Base-by-base conservation (phyloP, 2,329 filamentous ascomycete species). In the Thelonectria blattea region DNA sequence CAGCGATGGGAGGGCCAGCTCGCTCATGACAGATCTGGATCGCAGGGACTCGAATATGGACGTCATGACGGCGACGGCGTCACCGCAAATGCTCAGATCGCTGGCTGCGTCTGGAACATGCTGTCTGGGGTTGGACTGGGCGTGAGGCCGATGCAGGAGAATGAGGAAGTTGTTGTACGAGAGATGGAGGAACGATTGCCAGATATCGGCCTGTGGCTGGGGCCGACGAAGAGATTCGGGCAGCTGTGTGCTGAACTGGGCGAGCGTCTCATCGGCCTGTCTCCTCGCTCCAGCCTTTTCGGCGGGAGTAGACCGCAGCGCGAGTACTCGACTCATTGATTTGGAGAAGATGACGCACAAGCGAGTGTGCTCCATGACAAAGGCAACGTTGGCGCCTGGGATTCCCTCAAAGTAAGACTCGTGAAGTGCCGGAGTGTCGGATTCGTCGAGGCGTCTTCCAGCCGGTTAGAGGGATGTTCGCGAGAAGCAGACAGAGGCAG, bases 281-380 rank as follows among this genome's bases (percentile, higher is more conserved):
- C 63, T 66, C 1, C 71, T 73, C 3, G 73, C 71, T 30, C 66
- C 64, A n/a, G 56, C 61, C 20, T 67, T 69, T 20, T 71, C 72
- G 6, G 66, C 60, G 24, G 60, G 54, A n/a, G 69, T 64, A 24
- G 66, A 56, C 45, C 64, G 53, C n/a, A 71, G 45, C 9, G 70
- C 63, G 17, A 70, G 67, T n/a, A 72, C 64, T 27, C 63, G 54
- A 30, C 63, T 66, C 69, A 74, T 73, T 2, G 70, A 68, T 73
- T 75, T 62, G 68, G 76, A 81, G 43, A 84, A 79, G 67, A 84
- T 80, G 18, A 80, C 76, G 60, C 82, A 84, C 1, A 85, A 74
- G 39, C 78, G 78, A 3, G 80, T 79, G 50, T 82, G 81, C 32
- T 83, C 76, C 22, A 82, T 80, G 17, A 79, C 77, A 18, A 83